Evolutionary conservation across 2,329 filamentous ascomycete genomes (phyloP).

Genomic region (Epichloe coenophiala): DNA sequence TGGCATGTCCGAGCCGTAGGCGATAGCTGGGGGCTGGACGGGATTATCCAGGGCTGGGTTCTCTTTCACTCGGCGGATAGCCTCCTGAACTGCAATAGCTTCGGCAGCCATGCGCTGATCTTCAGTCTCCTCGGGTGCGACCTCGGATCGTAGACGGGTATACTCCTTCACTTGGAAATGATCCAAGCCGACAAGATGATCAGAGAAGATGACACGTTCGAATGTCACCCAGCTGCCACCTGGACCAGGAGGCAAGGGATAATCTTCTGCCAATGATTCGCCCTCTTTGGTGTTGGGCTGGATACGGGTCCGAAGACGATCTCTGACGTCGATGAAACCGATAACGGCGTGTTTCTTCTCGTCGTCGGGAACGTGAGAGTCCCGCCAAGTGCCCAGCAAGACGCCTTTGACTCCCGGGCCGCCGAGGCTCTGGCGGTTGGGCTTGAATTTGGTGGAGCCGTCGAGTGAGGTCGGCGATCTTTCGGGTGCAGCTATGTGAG

Average conservation of each 20-base stretch:
- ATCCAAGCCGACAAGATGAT: conserved; percentile 40
- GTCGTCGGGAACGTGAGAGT: conserved; percentile 36
- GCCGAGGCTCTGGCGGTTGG: conserved; percentile 13
- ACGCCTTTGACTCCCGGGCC: conserved; percentile 29
- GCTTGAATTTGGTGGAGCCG: conserved; percentile 13
- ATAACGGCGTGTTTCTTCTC: conserved; percentile 43
- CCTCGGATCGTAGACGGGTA: conserved; percentile 38
- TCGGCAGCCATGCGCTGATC: conserved; percentile 26
- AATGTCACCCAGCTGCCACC: conserved; percentile 54
- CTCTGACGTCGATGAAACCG: conserved; percentile 48
- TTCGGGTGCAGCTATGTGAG: conserved; percentile 16
- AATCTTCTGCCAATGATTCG: conserved; percentile 30
- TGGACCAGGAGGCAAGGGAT: conserved; percentile 41
- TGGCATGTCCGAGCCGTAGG: conserved; percentile 36
- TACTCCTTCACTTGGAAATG: conserved; percentile 49
- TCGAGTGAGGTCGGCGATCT: conserved; percentile 11
- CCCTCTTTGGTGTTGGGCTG: conserved; percentile 35
- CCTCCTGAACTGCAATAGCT: conserved; percentile 31
- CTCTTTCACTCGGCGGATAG: conserved; percentile 27
- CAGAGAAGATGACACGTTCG: conserved; percentile 43
- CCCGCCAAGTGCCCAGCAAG: conserved; percentile 46
- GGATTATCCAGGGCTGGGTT: conserved; percentile 31
- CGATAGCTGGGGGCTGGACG: conserved; percentile 29
- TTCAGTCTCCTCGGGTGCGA: conserved; percentile 19
- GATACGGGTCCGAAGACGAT: conserved; percentile 46